These are phyloP conservation scores for Corylus americana DNA, from an alignment of 306 rosid genomes.

Conservation along the genomic window DNA sequence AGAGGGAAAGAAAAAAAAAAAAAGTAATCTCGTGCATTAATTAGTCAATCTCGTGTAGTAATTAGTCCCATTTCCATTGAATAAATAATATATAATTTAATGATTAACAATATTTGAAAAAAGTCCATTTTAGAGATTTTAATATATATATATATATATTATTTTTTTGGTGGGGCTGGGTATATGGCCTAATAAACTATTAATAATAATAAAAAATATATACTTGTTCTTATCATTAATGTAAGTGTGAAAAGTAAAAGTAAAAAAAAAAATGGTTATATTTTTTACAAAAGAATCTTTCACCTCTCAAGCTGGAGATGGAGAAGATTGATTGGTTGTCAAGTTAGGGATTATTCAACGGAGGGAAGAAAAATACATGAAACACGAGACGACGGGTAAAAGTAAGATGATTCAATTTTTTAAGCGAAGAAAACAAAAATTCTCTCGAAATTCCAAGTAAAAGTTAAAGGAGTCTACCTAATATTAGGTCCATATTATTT, in stretches of 20 bases:
- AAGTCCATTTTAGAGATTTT: too few relatives aligned
- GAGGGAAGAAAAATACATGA: slow-evolving; percentile 31
- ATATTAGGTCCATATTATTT: slow-evolving; percentile 32
- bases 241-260: background rate
- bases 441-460: slow-evolving; percentile 47
- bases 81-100: too few relatives aligned
- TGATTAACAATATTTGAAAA: too few relatives aligned
- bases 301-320: slow-evolving; percentile 18
- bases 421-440: slow-evolving; percentile 49
- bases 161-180: too few relatives aligned
- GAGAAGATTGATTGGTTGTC: background rate
- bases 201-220: too few relatives aligned
- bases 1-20: too few relatives aligned
- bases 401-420: slow-evolving; percentile 16
- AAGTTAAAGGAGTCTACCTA: slow-evolving; percentile 56
- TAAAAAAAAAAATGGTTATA: background rate
- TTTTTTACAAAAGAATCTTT: background rate
- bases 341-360: slow-evolving; percentile 19
- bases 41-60: too few relatives aligned
- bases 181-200: too few relatives aligned
- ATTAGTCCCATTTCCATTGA: too few relatives aligned
- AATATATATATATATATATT: too few relatives aligned
- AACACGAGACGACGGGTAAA: slow-evolving; percentile 26
- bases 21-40: too few relatives aligned
- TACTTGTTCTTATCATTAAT: too few relatives aligned